A percentile compares a stretch with the other conserved stretches of the same genome.
Conservation (phyloP, 768 basidiomycete species). For the Chiua virens region DNA sequence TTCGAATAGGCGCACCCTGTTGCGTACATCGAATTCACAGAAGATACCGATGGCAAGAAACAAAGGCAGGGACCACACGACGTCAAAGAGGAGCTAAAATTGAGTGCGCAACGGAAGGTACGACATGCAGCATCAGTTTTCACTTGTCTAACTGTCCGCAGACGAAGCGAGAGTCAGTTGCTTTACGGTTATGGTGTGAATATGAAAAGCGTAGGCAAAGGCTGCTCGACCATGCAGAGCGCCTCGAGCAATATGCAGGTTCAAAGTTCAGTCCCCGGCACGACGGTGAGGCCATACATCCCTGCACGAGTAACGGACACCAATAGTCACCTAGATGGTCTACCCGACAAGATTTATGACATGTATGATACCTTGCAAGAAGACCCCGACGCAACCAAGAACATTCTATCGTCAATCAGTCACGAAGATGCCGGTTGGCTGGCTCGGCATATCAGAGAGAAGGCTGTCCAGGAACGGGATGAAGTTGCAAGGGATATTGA, state of each 20-base stretch:
- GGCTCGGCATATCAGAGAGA: constrained; percentile 50
- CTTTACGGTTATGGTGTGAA: constrained; percentile 54
- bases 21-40: constrained; percentile 73
- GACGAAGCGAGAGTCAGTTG: constrained; percentile 60
- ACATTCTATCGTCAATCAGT: constrained; percentile 42
- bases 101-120: constrained; percentile 73
- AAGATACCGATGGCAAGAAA: constrained; percentile 49
- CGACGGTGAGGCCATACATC: constrained; percentile 36
- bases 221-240: constrained; percentile 63
- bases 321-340: constrained; percentile 16
- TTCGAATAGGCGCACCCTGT: constrained; percentile 60
- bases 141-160: constrained; percentile 27
- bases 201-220: constrained; percentile 54
- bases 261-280: constrained; percentile 39
- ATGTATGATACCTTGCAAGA: constrained; percentile 63
- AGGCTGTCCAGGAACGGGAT: constrained; percentile 49
- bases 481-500: constrained; percentile 61
- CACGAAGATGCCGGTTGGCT: constrained; percentile 62
- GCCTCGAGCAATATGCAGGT: constrained; percentile 59
- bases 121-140: not conserved
- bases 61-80: constrained; percentile 60
- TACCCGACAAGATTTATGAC: constrained; percentile 50
- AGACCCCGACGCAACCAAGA: constrained; percentile 46
- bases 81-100: constrained; percentile 63
- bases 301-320: not conserved